phyloP scores from a whole-genome alignment of 345 rosid genomes.

The Turritis glabra region DNA sequence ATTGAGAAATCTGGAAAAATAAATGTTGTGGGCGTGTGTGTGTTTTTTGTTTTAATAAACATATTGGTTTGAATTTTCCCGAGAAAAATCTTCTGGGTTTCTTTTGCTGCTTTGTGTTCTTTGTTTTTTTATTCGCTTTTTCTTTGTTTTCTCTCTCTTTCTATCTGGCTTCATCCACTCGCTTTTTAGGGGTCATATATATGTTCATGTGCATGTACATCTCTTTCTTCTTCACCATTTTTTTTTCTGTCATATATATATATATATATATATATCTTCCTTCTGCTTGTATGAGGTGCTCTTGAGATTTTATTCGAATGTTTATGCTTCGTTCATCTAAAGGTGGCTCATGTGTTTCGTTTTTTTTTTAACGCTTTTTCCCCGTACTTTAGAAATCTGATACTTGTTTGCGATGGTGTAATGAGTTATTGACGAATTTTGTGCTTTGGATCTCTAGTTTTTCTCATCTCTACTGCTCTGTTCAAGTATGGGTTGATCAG shows the following conservation, averaged over 20 bases:
- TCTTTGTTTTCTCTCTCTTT: not conserved
- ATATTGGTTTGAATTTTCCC: not conserved
- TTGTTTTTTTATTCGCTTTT: not conserved
- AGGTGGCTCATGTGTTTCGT: too few species aligned
- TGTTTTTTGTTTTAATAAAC: not conserved
- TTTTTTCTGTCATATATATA: not conserved
- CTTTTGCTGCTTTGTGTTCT: not conserved
- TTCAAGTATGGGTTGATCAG: not conserved
- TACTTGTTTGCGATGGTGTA: not conserved
- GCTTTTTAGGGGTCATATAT: not conserved
- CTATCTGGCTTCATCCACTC: not conserved
- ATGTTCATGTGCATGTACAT: conserved; percentile 9
- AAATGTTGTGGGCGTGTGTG: not conserved
- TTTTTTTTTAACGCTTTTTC: not conserved
- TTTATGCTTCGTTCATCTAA: too few species aligned
- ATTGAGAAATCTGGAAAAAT: not conserved
- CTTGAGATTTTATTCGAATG: too few species aligned
- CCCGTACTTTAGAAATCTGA: not conserved
- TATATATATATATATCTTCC: too few species aligned
- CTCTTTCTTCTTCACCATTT: not conserved
- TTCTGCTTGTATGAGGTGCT: not conserved
- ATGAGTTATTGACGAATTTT: not conserved
- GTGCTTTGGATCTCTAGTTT: not conserved
- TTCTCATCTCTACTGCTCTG: not conserved
- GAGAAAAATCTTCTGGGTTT: conserved; percentile 4